Percentiles rank a stretch among this genome's conserved stretches.
Conservation (phyloP, 108 stramenopile species). For the Mediolabrus comicus region DNA sequence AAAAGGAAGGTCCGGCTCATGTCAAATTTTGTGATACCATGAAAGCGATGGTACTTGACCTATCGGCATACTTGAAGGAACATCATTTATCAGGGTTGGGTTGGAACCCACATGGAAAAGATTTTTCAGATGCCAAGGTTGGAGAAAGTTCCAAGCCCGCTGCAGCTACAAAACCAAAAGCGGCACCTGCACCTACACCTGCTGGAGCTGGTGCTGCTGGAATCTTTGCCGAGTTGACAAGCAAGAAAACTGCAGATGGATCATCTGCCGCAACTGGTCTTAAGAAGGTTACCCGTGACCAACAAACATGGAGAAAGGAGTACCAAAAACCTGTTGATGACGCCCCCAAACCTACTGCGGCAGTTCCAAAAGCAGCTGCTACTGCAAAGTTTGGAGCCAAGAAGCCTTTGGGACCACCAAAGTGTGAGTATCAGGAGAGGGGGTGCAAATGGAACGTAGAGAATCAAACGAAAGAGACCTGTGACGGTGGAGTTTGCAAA, state of each 20-base stretch:
- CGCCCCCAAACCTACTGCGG: slow-evolving; percentile 13
- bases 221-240: slow-evolving; percentile 70
- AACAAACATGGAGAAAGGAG: slow-evolving; percentile 96
- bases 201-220: slow-evolving; percentile 23
- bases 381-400: slow-evolving; percentile 38
- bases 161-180: slow-evolving; percentile 21
- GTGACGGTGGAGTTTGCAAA: slow-evolving; percentile 67
- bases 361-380: background rate
- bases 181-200: slow-evolving; percentile 9
- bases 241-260: slow-evolving; percentile 71
- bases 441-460: slow-evolving; percentile 95
- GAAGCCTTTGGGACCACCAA: slow-evolving; percentile 74
- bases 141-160: slow-evolving; percentile 43
- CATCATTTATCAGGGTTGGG: slow-evolving; percentile 89
- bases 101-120: slow-evolving; percentile 86
- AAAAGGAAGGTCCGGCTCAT: slow-evolving; percentile 71
- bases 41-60: slow-evolving; percentile 73
- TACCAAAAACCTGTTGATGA: slow-evolving; percentile 65
- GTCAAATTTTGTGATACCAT: slow-evolving; percentile 88
- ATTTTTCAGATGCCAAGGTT: slow-evolving; percentile 71
- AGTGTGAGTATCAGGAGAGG: slow-evolving; percentile 83
- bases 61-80: slow-evolving; percentile 86
- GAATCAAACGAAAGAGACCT: slow-evolving; percentile 85
- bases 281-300: slow-evolving; percentile 90
- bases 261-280: slow-evolving; percentile 89